A percentile compares a stretch with the other conserved stretches of the same genome.
Evolutionary conservation across 805 yeast genomes (phyloP).

Genomic region (Brettanomyces custersianus): DNA sequence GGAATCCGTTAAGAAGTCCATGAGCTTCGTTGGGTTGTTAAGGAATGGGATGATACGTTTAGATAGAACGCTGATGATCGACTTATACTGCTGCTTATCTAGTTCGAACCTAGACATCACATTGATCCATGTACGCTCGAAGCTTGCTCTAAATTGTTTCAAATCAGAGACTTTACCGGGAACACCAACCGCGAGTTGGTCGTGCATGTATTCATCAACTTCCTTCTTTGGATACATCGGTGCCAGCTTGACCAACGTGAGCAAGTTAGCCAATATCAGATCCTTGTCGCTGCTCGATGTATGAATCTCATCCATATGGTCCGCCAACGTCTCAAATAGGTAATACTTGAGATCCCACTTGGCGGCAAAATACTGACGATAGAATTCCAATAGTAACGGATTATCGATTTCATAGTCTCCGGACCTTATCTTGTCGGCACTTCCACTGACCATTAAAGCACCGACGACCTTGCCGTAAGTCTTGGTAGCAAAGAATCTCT

Average conservation of each 20-base stretch:
- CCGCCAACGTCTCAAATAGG: conserved; percentile 44
- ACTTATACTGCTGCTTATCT: conserved; percentile 49
- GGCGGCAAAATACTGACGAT: conserved; percentile 41
- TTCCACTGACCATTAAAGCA: conserved; percentile 23
- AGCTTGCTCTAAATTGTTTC: conserved; percentile 45
- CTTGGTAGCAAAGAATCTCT: conserved; percentile 55
- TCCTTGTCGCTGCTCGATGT: conserved; percentile 5
- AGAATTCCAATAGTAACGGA: conserved; percentile 37
- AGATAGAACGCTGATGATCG: conserved; percentile 63
- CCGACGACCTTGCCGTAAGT: conserved; percentile 35
- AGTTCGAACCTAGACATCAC: conserved; percentile 38
- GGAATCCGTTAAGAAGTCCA: conserved; percentile 91
- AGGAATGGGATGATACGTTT: conserved; percentile 77
- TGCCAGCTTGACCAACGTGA: conserved; percentile 28
- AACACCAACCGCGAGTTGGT: conserved; percentile 31
- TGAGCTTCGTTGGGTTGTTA: conserved; percentile 68
- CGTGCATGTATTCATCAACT: conserved; percentile 17
- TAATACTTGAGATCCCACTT: conserved; percentile 76
- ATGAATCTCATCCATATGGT: conserved; percentile 19
- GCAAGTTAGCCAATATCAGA: conserved; percentile 30
- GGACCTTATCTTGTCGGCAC: conserved; percentile 29
- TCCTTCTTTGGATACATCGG: conserved; percentile 25
- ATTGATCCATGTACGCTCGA: conserved; percentile 62
- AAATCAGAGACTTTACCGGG: conserved; percentile 30
- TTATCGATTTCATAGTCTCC: conserved; percentile 39